A percentile compares a stretch with the other conserved stretches of the same genome.
These are phyloP conservation scores for Lactifluus hygrophoroides DNA, from an alignment of 768 basidiomycete genomes.

Conservation along the genomic window DNA sequence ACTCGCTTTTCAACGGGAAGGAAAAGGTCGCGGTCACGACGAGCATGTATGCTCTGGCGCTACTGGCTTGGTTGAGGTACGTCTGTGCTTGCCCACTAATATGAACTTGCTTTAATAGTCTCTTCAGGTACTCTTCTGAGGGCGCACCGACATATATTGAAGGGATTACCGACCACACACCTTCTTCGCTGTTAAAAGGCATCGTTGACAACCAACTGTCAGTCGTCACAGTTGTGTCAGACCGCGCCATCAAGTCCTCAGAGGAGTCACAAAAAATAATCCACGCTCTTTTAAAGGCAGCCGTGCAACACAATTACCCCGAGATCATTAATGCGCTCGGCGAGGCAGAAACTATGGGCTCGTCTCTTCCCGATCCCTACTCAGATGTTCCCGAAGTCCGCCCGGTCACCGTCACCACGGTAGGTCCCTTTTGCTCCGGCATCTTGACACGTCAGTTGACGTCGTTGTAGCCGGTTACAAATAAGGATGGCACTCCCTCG, in stretches of 20 bases:
- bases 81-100: constrained; percentile 10
- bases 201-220: constrained; percentile 44
- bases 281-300: constrained; percentile 47
- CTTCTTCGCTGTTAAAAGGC: constrained; percentile 22
- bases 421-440: constrained; percentile 17
- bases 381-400: constrained; percentile 48
- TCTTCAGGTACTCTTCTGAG: constrained; percentile 34
- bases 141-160: constrained; percentile 3
- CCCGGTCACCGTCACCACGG: constrained; percentile 47
- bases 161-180: constrained; percentile 19
- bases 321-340: constrained; percentile 49
- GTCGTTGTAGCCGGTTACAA: neutral
- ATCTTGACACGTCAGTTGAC: neutral
- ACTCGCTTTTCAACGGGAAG: constrained; percentile 40
- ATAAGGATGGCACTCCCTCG: constrained; percentile 20
- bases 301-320: constrained; percentile 45
- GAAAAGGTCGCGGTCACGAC: constrained; percentile 45
- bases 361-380: constrained; percentile 33
- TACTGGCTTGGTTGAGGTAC: constrained; percentile 49
- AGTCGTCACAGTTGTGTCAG: constrained; percentile 44
- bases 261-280: constrained; percentile 50
- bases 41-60: constrained; percentile 61
- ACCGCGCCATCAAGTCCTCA: constrained; percentile 45
- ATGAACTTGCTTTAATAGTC: constrained; percentile 15
- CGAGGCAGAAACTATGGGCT: constrained; percentile 41